phyloP scores from a whole-genome alignment of 148 eudicot genomes.

The Camellia japonica region DNA sequence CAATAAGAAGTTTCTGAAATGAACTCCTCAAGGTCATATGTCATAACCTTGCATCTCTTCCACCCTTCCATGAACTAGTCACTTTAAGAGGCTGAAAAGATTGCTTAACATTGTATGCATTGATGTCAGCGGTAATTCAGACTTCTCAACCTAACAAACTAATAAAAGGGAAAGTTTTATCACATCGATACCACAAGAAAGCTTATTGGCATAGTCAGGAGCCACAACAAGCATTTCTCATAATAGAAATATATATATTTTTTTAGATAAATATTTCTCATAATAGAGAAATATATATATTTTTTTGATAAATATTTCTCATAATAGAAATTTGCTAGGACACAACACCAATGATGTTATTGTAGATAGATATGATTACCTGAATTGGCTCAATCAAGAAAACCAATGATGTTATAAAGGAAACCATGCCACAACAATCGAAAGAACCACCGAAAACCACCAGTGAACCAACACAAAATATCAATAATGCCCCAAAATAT shows the following conservation, averaged over 20 bases:
- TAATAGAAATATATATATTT: neutral
- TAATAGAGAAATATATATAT: no score
- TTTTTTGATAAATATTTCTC: neutral
- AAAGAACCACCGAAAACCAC: constrained; percentile 57
- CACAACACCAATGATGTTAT: neutral
- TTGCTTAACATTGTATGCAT: neutral
- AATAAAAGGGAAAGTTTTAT: neutral
- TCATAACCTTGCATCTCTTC: neutral
- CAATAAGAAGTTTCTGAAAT: neutral
- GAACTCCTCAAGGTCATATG: neutral
- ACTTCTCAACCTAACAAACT: neutral
- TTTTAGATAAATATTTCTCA: no score
- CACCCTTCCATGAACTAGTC: constrained; percentile 1
- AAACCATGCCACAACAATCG: constrained; percentile 51
- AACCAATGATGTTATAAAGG: constrained; percentile 82
- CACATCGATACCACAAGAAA: neutral
- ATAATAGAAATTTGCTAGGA: neutral
- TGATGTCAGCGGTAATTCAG: neutral
- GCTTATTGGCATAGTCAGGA: neutral
- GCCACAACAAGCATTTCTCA: neutral
- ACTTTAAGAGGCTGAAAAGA: neutral
- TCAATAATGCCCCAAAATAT: constrained; percentile 65
- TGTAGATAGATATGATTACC: constrained; percentile 40
- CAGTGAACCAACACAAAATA: constrained; percentile 56
- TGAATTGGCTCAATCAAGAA: constrained; percentile 88